A percentile compares a stretch with the other conserved stretches of the same genome.
Conservation (phyloP, 345 rosid genomes). For the Rhodamnia argentea region DNA sequence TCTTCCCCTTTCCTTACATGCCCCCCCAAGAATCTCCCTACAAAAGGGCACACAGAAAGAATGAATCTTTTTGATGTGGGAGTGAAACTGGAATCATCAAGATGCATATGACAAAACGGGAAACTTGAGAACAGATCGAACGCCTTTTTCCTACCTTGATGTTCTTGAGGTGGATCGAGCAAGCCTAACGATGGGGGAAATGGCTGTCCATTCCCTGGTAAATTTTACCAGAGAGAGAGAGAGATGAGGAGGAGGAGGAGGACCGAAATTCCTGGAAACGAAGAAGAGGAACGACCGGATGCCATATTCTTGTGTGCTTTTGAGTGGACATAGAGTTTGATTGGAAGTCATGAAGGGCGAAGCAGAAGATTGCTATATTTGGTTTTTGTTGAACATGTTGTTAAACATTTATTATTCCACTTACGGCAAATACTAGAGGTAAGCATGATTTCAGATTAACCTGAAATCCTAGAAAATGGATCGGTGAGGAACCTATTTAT, state of each 20-base stretch:
- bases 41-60: not conserved
- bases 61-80: not conserved
- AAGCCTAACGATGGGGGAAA: not conserved
- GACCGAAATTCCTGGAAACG: not conserved
- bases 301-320: not conserved
- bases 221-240: not conserved
- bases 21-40: not conserved
- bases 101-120: not conserved
- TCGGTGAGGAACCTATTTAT: too few species aligned
- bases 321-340: not conserved
- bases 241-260: not conserved
- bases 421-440: too few species aligned
- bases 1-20: not conserved
- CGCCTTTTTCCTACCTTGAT: not conserved
- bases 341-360: not conserved
- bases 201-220: not conserved
- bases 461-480: too few species aligned
- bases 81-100: not conserved
- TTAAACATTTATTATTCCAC: too few species aligned
- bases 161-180: not conserved
- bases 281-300: not conserved
- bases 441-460: too few species aligned
- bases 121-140: not conserved
- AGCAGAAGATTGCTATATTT: not conserved
- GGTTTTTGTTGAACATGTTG: not conserved